These are phyloP conservation scores for Monosporascus sp. DNA, from an alignment of 2,329 filamentous ascomycete species.

Conservation along the genomic window DNA sequence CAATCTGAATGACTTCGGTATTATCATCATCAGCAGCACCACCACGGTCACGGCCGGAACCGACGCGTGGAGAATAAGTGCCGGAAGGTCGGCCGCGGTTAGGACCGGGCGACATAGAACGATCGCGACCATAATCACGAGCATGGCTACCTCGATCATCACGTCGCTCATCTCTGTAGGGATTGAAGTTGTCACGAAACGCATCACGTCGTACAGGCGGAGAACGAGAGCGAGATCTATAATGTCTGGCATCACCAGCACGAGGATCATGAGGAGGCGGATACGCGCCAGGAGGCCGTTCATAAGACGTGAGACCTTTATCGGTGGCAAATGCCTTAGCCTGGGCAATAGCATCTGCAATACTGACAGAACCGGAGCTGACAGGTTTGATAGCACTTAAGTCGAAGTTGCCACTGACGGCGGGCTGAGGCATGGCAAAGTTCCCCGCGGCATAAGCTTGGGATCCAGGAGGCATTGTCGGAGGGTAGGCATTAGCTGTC, in stretches of 20 bases:
- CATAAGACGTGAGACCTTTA: slow-evolving; percentile 64
- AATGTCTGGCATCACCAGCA: slow-evolving; percentile 48
- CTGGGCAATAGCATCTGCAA: slow-evolving; percentile 79
- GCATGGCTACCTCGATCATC: slow-evolving; percentile 54
- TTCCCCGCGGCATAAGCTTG: slow-evolving; percentile 31
- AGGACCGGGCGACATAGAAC: slow-evolving; percentile 65
- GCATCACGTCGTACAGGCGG: slow-evolving; percentile 61
- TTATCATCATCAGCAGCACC: slow-evolving; percentile 54
- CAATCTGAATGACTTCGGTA: slow-evolving; percentile 78
- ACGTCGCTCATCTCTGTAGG: slow-evolving; percentile 80
- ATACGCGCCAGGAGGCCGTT: slow-evolving; percentile 46
- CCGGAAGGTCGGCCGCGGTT: slow-evolving; percentile 42
- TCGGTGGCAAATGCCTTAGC: slow-evolving; percentile 77
- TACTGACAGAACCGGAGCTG: slow-evolving; percentile 75
- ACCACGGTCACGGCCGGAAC: slow-evolving; percentile 40
- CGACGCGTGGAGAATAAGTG: slow-evolving; percentile 55
- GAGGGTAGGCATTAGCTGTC: slow-evolving; percentile 31
- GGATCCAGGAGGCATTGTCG: slow-evolving; percentile 33
- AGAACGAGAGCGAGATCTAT: slow-evolving; percentile 69
- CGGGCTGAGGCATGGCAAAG: slow-evolving; percentile 60
- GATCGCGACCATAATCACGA: slow-evolving; percentile 58
- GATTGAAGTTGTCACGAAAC: slow-evolving; percentile 72
- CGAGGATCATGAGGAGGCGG: slow-evolving; percentile 35
- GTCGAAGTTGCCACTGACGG: slow-evolving; percentile 71
- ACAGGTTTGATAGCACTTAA: slow-evolving; percentile 74